Percentiles rank a stretch among this genome's conserved stretches.
These are phyloP conservation scores for Metarhizium brunneum DNA, from an alignment of 2,329 filamentous ascomycete genomes.

Conservation along the genomic window DNA sequence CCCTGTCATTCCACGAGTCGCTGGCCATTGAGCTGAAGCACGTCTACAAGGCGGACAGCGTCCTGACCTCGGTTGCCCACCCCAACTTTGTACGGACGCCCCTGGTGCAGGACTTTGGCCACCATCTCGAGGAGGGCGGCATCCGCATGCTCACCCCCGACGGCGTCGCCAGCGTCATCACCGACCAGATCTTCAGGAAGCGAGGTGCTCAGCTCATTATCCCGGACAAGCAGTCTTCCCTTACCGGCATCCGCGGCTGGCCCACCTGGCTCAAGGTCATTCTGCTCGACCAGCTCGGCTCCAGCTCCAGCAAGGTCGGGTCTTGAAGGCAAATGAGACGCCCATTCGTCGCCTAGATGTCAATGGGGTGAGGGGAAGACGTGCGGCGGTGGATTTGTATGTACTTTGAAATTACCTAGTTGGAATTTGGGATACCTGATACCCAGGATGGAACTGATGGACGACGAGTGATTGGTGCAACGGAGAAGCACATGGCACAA, in stretches of 20 bases:
- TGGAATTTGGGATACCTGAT: too few species aligned
- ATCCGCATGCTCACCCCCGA: constrained; percentile 21
- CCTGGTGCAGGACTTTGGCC: constrained; percentile 25
- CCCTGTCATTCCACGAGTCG: constrained; percentile 58
- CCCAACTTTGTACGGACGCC: constrained; percentile 44
- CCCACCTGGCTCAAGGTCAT: constrained; percentile 27
- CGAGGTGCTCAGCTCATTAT: constrained; percentile 38
- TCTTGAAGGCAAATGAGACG: too few species aligned
- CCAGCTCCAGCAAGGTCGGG: not conserved
- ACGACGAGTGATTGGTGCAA: too few species aligned
- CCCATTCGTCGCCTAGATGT: too few species aligned
- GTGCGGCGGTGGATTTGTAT: too few species aligned
- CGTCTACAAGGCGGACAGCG: constrained; percentile 49
- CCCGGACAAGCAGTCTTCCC: constrained; percentile 16
- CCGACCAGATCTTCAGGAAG: constrained; percentile 33
- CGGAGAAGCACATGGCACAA: too few species aligned
- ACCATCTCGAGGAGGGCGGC: constrained; percentile 17
- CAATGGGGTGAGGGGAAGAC: too few species aligned
- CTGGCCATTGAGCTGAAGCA: constrained; percentile 46
- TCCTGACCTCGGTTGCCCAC: constrained; percentile 55
- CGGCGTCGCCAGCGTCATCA: constrained; percentile 31
- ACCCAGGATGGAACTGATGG: too few species aligned
- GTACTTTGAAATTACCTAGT: too few species aligned
- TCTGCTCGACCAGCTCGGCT: constrained; percentile 18
- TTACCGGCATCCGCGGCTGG: constrained; percentile 29